Evolutionary conservation across 2,329 filamentous ascomycete genomes (phyloP), one percentile per base, ranked within the genome.

Genomic region (Cordyceps cateniannulata): DNA sequence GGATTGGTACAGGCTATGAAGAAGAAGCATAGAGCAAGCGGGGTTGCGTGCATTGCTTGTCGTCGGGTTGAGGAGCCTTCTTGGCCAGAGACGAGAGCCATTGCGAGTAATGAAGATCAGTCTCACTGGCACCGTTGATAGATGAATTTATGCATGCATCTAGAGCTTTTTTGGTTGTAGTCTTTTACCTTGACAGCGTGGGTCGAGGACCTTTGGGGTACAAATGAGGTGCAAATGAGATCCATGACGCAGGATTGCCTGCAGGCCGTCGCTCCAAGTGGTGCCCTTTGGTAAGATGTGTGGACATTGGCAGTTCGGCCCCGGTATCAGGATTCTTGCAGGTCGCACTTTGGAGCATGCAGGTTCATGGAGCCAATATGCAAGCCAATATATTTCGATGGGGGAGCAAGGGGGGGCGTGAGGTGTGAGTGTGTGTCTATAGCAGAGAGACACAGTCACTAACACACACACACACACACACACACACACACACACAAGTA

Each of bases 351-450:
- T 49, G 45, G 38, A n/a, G 40, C 60, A 49, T 63, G 51, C 49
- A 55, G 60, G 44, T 60, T 62, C 62, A 59, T 59, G 56, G 56
- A 29, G 47, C 55, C 8, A 24, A 59, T n/a, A 38, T 59, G 56
- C 56, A 59, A 35, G 56, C 48, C 56, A 44, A 51, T 51, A 51
- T 51, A 52, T 44, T 52, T 59, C 56, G 47, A 59, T 59, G 56
- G 22, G 32, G 56, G 8, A 35, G 4, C 32, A 35, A 12, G 32
- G 32, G 32, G 32, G 32, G 32, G 32, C 2, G 32, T 35, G 32
- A 35, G 32, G 32, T 12, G 32, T 35, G 29, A 3, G 32, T 12
- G 32, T 29, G 8, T 29, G 27, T 35, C 32, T 12, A 35, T 12
- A n/a, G n/a, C n/a, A n/a, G n/a, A n/a, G n/a, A n/a, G n/a, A n/a